Base-by-base conservation (phyloP, 1,139 yeast genomes). In the Suhomyces wounanorum region DNA sequence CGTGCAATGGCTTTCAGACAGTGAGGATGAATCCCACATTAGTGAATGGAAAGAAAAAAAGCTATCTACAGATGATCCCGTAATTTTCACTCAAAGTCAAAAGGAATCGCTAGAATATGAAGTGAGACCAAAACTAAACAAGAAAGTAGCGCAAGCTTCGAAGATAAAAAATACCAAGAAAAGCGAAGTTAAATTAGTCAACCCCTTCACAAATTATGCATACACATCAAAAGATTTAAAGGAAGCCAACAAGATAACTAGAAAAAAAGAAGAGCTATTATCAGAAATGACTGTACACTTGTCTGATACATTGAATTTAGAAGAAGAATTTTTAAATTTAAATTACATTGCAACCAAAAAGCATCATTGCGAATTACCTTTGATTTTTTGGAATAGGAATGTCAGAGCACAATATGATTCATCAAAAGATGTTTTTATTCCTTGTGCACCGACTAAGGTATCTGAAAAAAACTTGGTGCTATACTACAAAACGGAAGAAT, bases 341-440 rank as follows among this genome's bases (percentile, higher is more conserved):
- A 54, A 45, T 23, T 48, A 54, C 8, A 48, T 63, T 7, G 45
- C 47, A 8, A 54, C 59, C 6, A 54, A 61, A 26, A 47, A 44
- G 8, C 55, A 56, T 21, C 48, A 51, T 38, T 51, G 58, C 16
- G 62, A 59, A 7, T 23, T 63, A 4, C 78, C 79, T 0, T 47
- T 70, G 9, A 65, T 76, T 7, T 57, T 56, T 41, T 77, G 80
- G 79, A 67, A 64, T 49, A 59, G 81, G 10, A 59, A 61, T 25
- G 64, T 70, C 3, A 64, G 55, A 26, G 73, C 85, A 1, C 59
- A 63, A 1, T 84, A 81, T 60, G 78, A 79, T 57, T 57, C 67
- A 16, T 63, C 59, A 2, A 68, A 70, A 42, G 87, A 83, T 55
- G 60, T 77, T 0, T 86, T 83, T 55, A 72, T 81, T 8, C 91